Evolutionary conservation across 2,329 filamentous ascomycete species (phyloP), one percentile per base, ranked within the genome.

Genomic region (Aureobasidium sp.): DNA sequence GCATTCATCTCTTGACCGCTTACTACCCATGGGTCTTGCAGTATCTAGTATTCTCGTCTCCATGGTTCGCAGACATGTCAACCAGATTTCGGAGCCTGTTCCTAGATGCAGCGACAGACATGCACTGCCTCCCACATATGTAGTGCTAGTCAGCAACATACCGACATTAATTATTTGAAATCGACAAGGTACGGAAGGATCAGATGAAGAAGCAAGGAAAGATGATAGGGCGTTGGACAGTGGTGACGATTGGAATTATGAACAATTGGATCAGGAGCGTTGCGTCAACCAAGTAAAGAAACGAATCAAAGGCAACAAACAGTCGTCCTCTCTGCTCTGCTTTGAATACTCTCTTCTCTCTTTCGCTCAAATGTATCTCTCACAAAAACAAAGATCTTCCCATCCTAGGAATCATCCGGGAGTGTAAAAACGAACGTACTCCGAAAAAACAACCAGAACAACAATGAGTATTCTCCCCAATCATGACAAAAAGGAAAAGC

Each of bases 351-450:
- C 41, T 57, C 26, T 56, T 57, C 41, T 58, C 42, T 47, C 42
- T 37, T 42, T 47, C 55, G 32, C 42, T 47, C 55, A 58, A 48
- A 48, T 58, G 42, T 37, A 47, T 58, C 42, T 47, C 42, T 37
- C 42, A 58, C 55, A 58, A 58, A 57, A 58, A 48, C 55, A 58
- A 58, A 58, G 32, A 58, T 58, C 41, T 58, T 58, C 23, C 42
- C 42, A n/a, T 39, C 55, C 29, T 48, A 34, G 42, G 42, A 8
- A 29, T 29, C 20, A 37, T 39, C 55, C 20, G 55, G 55, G 55
- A 58, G 55, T 57, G 32, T 55, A 20, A 27, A 44, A 58, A 48
- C 55, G 55, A 58, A 39, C 17, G 55, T 42, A 58, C 55, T 58
- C 42, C 42, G 42, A 55, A 57, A 55, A 57, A 57, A 57, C 39